These are phyloP conservation scores for Macrolepiota fuliginosa DNA, from an alignment of 768 basidiomycete species.

Conservation along the genomic window DNA sequence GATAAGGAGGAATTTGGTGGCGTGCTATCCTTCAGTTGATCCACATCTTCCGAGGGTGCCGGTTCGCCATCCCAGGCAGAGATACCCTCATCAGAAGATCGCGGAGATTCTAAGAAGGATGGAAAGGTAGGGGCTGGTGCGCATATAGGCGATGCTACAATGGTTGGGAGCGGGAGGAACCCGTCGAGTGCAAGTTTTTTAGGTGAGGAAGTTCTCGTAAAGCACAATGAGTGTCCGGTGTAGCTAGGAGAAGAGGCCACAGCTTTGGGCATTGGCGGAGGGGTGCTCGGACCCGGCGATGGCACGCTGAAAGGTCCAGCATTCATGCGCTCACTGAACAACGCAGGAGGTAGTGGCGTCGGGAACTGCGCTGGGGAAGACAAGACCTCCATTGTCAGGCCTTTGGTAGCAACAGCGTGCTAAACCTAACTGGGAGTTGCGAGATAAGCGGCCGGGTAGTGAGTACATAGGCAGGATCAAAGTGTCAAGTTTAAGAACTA, in stretches of 20 bases:
- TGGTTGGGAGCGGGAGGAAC: conserved; percentile 53
- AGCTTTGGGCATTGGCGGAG: neutral
- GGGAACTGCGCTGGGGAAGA: conserved; percentile 4
- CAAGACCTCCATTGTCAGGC: conserved; percentile 15
- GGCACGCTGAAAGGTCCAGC: neutral
- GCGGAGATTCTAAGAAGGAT: conserved; percentile 17
- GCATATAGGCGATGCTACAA: conserved; percentile 57
- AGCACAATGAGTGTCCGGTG: neutral
- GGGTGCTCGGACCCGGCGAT: neutral
- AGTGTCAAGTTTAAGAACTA: neutral
- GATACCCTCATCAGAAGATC: conserved; percentile 16
- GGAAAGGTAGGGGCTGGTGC: conserved; percentile 42
- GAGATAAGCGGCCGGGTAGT: neutral
- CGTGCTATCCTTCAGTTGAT: neutral
- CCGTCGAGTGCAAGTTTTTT: conserved; percentile 29
- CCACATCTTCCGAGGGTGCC: conserved; percentile 15
- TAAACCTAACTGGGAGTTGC: neutral
- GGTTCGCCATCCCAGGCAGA: conserved; percentile 10
- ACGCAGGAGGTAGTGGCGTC: conserved; percentile 1
- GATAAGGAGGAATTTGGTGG: conserved; percentile 21
- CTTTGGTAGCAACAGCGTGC: neutral
- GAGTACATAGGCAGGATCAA: conserved; percentile 1
- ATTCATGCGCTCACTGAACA: neutral
- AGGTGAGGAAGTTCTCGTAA: conserved; percentile 4
- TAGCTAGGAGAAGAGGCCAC: neutral